These are phyloP conservation scores for Pyricularia pennisetigena DNA, from an alignment of 2,329 filamentous ascomycete species.

Conservation along the genomic window DNA sequence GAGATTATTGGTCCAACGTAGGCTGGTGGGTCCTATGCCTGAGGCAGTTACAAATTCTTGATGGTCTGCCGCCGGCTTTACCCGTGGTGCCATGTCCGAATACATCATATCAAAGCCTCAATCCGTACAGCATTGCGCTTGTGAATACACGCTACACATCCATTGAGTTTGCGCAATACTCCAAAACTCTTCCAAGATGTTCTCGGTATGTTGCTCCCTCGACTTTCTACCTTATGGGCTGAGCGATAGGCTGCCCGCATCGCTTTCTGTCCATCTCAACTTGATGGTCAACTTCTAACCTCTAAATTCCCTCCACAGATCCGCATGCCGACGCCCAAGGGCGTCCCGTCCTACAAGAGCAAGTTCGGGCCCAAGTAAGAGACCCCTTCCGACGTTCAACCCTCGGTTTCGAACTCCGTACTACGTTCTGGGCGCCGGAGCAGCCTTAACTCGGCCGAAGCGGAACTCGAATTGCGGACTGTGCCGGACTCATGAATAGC, in stretches of 20 bases:
- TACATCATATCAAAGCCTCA: not conserved
- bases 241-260: not conserved
- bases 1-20: not conserved
- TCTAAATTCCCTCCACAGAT: not conserved
- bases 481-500: not conserved
- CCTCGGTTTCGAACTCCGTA: not conserved
- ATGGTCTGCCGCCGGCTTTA: slow-evolving; percentile 2
- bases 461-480: not conserved
- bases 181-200: not conserved
- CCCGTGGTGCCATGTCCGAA: not conserved
- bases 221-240: not conserved
- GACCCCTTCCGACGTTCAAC: not conserved
- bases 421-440: not conserved
- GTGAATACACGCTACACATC: not conserved
- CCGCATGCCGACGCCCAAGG: not conserved
- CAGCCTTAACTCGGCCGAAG: not conserved
- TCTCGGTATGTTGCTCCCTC: not conserved
- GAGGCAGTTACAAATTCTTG: slow-evolving; percentile 2
- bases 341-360: not conserved
- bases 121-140: not conserved
- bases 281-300: not conserved
- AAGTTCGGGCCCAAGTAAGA: slow-evolving; percentile 1
- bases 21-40: not conserved
- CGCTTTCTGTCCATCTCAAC: not conserved
- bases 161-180: not conserved